Percentiles rank a stretch among this genome's conserved stretches.
Conservation (phyloP, 306 rosid genomes). For the Dryas alaskensis region DNA sequence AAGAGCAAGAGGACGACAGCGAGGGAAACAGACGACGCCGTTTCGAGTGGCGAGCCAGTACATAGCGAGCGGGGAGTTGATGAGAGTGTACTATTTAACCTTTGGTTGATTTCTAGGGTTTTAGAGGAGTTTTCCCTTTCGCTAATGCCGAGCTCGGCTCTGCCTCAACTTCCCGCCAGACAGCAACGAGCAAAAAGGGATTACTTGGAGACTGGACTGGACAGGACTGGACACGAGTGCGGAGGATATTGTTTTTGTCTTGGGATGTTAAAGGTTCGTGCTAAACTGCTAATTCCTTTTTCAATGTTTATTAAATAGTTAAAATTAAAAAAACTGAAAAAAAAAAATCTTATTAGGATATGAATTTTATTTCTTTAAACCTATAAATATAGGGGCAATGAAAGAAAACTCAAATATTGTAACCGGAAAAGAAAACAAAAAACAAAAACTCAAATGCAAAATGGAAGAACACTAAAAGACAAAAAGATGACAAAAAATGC, state of each 20-base stretch:
- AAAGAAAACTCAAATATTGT: no score
- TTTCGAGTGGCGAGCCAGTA: constrained; percentile 51
- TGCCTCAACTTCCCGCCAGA: constrained; percentile 23
- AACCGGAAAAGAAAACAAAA: no score
- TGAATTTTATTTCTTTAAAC: no score
- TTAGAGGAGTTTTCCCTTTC: neutral
- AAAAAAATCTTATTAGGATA: no score
- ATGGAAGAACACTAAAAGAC: no score
- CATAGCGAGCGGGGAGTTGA: constrained; percentile 32
- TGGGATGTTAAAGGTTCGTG: neutral
- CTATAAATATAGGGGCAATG: no score
- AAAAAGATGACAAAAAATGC: no score
- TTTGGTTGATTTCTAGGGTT: constrained; percentile 19
- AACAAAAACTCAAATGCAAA: no score
- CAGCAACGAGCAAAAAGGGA: neutral
- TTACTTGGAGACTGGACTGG: neutral
- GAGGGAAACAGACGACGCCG: constrained; percentile 50
- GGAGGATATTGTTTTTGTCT: neutral
- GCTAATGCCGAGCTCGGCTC: constrained; percentile 5
- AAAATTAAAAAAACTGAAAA: no score
- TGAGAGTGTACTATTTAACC: neutral
- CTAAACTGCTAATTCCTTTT: no score
- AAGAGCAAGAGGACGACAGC: constrained; percentile 52
- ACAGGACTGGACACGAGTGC: neutral
- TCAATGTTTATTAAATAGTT: no score